Evolutionary conservation across 225 moss, liverwort and hornwort genomes (phyloP).

Genomic region (Rhytidiadelphus loreus): DNA sequence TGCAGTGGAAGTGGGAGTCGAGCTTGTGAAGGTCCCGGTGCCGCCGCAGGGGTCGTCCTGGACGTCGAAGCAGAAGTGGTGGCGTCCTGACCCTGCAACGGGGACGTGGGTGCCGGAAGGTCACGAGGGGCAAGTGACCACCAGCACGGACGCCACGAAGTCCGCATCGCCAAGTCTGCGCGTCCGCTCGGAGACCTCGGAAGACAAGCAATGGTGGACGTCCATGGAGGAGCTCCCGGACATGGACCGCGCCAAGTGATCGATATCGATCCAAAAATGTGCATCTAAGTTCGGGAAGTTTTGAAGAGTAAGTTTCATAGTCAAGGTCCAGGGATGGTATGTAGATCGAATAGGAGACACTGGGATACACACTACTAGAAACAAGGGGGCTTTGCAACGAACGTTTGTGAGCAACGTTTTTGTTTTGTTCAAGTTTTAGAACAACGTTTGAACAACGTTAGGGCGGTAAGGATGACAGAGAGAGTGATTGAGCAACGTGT

Average conservation of each 20-base stretch:
- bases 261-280: not conserved
- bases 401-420: too few species aligned
- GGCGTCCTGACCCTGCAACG: slow-evolving; percentile 33
- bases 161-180: not conserved
- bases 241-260: slow-evolving; percentile 19
- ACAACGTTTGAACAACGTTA: too few species aligned
- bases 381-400: too few species aligned
- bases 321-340: not conserved
- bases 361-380: too few species aligned
- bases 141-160: not conserved
- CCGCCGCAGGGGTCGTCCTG: not conserved
- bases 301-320: not conserved
- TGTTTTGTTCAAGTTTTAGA: too few species aligned
- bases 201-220: slow-evolving; percentile 39
- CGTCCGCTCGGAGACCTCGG: not conserved
- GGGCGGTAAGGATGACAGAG: too few species aligned
- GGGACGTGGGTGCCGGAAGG: slow-evolving; percentile 40
- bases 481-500: too few species aligned
- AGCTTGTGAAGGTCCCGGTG: not conserved
- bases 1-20: not conserved
- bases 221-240: slow-evolving; percentile 56
- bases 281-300: not conserved
- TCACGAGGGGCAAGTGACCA: slow-evolving; percentile 23
- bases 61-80: slow-evolving; percentile 15
- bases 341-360: not conserved